Base-by-base conservation (phyloP, 23 red algal genomes). In the Gracilaria vermiculophylla region DNA sequence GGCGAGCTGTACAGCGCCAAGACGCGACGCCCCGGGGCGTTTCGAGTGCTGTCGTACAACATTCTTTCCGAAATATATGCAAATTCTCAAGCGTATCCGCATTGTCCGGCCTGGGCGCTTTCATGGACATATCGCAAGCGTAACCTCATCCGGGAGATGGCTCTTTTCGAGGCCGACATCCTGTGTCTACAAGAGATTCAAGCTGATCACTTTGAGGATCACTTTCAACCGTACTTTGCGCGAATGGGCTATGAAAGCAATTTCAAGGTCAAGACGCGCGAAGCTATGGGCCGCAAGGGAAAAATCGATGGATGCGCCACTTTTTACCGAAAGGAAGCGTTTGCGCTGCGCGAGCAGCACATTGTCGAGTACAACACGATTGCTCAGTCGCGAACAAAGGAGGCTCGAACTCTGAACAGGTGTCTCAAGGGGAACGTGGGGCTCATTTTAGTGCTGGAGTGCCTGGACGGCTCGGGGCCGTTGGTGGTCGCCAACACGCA, bases 301-400 rank as follows among this genome's bases (percentile, higher is more conserved):
- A 98, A 98, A 47, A 91, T 98, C 67, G 96, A 98, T 86, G 96
- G 96, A 5, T 98, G 96, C 66, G 96, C 96, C 24, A 98, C 96
- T 15, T 98, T 94, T 81, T 98, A 82, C 58, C 67, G 90, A 62
- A 94, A 88, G 49, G 73, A 94, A 23, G 49, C 69, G 6, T 94
- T 98, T 82, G 69, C 39, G 0, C 52, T 98, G 51, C 51, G 77
- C 35, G 96, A 98, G 20, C 74, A 91, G 34, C 78, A 88, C 52
- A 81, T 56, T 24, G 86, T 98, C 19, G 96, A 98, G 53, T 98
- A 94, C 75, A 94, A 93, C 45, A 52, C 78, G 5, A 87, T 92
- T 21, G 96, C 96, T 21, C 84, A 91, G 21, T 67, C 80, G 16
- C 52, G 92, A n/a, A 85, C 83, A 41, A 79, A 92, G 45, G 92